These are phyloP conservation scores for Zelopaecilomyces penicillatus DNA, from an alignment of 2,329 filamentous ascomycete genomes.

Conservation along the genomic window DNA sequence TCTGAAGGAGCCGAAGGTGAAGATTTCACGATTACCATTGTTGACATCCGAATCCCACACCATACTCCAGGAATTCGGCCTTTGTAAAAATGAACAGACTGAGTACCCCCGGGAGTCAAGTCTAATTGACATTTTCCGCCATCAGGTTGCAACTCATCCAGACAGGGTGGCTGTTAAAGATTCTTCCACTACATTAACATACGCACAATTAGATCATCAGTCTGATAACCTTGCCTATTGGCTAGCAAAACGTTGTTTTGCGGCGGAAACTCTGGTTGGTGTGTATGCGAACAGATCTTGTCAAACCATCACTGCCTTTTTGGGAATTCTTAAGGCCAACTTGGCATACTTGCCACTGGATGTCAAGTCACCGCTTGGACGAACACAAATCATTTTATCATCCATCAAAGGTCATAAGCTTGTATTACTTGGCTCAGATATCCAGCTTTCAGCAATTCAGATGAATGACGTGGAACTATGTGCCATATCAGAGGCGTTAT, in stretches of 20 bases:
- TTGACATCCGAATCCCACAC: neutral
- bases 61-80: conserved; percentile 9
- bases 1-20: conserved; percentile 8
- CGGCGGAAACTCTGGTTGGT: conserved; percentile 10
- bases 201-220: conserved; percentile 10
- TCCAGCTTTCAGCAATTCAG: neutral
- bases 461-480: neutral
- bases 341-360: neutral
- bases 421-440: neutral
- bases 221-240: conserved; percentile 12
- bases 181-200: conserved; percentile 7
- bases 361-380: neutral
- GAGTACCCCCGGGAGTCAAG: conserved; percentile 13
- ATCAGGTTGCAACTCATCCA: conserved; percentile 10
- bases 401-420: neutral
- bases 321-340: conserved; percentile 14
- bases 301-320: conserved; percentile 12
- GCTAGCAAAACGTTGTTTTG: conserved; percentile 1
- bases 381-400: neutral
- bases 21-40: conserved; percentile 1
- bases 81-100: conserved; percentile 8
- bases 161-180: conserved; percentile 14
- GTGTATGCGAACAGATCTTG: conserved; percentile 13
- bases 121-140: conserved; percentile 15
- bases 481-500: neutral